Base-by-base conservation (phyloP, 2,329 filamentous ascomycete species). In the Proliferodiscus dingleyae region DNA sequence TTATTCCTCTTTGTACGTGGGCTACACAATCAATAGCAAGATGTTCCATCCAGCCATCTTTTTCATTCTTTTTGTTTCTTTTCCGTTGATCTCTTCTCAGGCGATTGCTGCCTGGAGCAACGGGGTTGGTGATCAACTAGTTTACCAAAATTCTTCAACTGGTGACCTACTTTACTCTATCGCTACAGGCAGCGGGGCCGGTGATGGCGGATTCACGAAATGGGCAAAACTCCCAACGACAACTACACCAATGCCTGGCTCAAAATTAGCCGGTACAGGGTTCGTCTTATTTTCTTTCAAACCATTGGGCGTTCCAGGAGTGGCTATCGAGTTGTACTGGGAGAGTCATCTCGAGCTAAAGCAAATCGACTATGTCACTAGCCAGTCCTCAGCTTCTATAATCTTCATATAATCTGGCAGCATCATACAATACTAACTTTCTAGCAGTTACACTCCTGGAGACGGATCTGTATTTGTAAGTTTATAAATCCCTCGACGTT, bases 91-190 rank as follows among this genome's bases (percentile, higher is more conserved):
- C 15, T 37, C 7, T 2, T 22, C 37, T 18, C 37, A 40, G 21
- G 23, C 37, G 30, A 23, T 40, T 28, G 22, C 37, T 28, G 37
- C 37, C 22, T 40, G 37, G 37, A 24, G 26, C 24, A 40, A 23
- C 3, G 19, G 10, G 18, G 13, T 40, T 29, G 37, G 37, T 7
- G 37, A 40, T 40, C 37, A 40, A 29, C n/a, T 40, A 13, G 19
- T 40, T 2, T 30, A 40, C 9, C 37, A 40, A 16, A 40, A 30
- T 30, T 13, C 15, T 15, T 40, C 37, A 18, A 29, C 37, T 2
- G 16, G 22, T 4, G 37, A 40, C 21, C 23, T 40, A 11, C 16
- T 28, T 5, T 40, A 29, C 5, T 18, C 37, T 7, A 40, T 40
- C 16, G 24, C n/a, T 18, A 40, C 37, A 5, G 37, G 37, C 7